Evolutionary conservation across 306 rosid genomes (phyloP).

Genomic region (Dryas drummondii): DNA sequence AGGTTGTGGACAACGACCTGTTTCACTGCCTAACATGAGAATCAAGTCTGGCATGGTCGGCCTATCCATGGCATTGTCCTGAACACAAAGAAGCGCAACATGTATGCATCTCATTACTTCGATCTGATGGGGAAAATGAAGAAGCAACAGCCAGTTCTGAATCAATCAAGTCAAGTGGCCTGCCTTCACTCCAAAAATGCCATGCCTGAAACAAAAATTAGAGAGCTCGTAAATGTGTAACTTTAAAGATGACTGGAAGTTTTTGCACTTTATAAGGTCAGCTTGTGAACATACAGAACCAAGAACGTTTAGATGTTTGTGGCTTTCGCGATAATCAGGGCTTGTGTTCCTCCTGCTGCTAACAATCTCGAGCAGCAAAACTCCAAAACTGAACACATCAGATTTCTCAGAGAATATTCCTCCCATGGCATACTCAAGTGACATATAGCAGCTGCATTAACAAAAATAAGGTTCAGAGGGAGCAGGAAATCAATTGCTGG

Average conservation of each 20-base stretch:
- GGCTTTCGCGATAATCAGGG: background rate
- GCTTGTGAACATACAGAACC: conserved; percentile 27
- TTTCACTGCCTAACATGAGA: conserved; percentile 18
- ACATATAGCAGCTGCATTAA: conserved; percentile 35
- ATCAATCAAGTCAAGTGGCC: conserved; percentile 4
- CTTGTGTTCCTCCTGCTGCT: conserved; percentile 29
- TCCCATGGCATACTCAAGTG: conserved; percentile 30
- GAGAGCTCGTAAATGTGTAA: too few species aligned
- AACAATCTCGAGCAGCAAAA: conserved; percentile 36
- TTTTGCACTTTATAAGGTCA: background rate
- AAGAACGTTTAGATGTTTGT: conserved; percentile 16
- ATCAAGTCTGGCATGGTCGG: conserved; percentile 28
- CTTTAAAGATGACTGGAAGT: too few species aligned
- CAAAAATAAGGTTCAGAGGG: background rate
- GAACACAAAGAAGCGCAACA: conserved; percentile 33
- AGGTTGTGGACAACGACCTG: conserved; percentile 8
- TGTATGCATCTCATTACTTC: conserved; percentile 16
- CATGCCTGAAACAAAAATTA: background rate
- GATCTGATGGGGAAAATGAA: background rate
- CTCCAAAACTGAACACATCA: conserved; percentile 38
- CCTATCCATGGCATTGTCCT: conserved; percentile 26
- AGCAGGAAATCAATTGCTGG: too few species aligned
- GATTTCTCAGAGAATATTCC: conserved; percentile 32
- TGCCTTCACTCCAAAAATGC: conserved; percentile 17
- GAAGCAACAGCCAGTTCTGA: background rate